Evolutionary conservation across 345 rosid genomes (phyloP).

Genomic region (Excoecaria cochinchinensis): DNA sequence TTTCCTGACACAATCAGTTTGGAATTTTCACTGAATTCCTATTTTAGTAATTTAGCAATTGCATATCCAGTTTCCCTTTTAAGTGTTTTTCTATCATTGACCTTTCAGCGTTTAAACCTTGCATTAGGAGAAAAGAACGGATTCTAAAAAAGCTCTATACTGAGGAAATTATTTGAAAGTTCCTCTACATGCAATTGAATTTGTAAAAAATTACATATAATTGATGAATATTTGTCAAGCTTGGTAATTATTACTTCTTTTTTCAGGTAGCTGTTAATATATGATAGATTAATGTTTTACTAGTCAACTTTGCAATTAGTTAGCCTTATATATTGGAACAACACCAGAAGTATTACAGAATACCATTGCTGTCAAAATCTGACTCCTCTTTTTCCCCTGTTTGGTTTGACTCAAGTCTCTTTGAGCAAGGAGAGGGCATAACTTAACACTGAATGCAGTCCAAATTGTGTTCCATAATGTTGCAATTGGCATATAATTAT

Average conservation of each 20-base stretch:
- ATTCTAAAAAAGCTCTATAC: background rate
- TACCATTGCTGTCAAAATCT: too few species aligned
- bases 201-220: background rate
- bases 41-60: background rate
- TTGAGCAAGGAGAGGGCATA: background rate
- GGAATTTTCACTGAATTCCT: background rate
- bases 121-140: background rate
- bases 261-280: background rate
- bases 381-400: background rate
- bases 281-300: background rate
- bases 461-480: background rate
- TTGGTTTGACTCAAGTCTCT: background rate
- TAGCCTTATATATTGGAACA: background rate
- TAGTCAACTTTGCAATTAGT: background rate
- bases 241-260: background rate
- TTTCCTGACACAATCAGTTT: background rate
- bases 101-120: background rate
- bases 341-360: background rate
- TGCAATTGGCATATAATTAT: background rate
- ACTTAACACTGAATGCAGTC: background rate
- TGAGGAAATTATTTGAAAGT: background rate
- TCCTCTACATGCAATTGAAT: background rate
- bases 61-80: too few species aligned
- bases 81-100: background rate
- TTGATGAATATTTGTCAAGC: background rate